Evolutionary conservation across 192 early-diverging fungal genomes (phyloP).

Genomic region (Phlyctochytrium planicorne): DNA sequence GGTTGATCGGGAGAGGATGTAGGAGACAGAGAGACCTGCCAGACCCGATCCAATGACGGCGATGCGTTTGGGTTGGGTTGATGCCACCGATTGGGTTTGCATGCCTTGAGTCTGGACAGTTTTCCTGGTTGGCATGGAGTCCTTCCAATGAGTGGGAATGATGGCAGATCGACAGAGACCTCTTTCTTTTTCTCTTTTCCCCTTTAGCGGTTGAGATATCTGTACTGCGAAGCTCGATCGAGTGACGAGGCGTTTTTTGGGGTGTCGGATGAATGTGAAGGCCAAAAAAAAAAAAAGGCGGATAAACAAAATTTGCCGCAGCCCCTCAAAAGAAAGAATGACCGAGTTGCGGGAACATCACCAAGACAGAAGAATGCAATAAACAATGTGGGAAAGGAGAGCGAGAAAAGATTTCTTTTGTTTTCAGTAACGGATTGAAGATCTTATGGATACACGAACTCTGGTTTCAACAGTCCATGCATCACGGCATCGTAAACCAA

Average conservation of each 20-base stretch:
- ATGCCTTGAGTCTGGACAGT: no score
- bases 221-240: not conserved
- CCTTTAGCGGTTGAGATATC: not conserved
- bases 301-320: no score
- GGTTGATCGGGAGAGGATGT: constrained; percentile 34
- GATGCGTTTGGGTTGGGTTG: constrained; percentile 16
- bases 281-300: no score
- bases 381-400: not conserved
- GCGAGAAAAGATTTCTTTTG: not conserved
- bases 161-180: no score
- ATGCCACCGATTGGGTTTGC: not conserved
- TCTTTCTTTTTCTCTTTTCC: no score
- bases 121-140: not conserved
- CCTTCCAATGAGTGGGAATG: not conserved
- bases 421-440: not conserved
- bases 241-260: not conserved
- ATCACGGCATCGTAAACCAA: not conserved
- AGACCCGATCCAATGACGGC: constrained; percentile 54
- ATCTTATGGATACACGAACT: not conserved
- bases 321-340: no score
- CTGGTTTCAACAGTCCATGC: not conserved
- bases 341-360: no score
- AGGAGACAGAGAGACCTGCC: constrained; percentile 45
- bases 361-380: no score
- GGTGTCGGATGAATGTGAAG: no score